Evolutionary conservation across 2,329 filamentous ascomycete species (phyloP).

Genomic region (Bipolaris sorokiniana): DNA sequence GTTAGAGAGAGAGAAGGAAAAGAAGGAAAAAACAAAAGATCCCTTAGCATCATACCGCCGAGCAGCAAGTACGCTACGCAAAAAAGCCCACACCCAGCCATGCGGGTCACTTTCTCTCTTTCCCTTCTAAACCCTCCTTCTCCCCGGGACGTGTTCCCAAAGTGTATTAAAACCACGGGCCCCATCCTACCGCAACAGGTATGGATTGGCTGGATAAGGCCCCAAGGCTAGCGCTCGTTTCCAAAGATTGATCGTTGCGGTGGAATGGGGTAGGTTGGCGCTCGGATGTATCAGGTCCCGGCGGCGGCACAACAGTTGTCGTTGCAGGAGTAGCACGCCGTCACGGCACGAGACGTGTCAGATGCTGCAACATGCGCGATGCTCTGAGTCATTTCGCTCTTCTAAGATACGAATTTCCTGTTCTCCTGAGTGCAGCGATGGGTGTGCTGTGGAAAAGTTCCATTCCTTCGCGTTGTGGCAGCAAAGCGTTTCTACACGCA

Average conservation of each 20-base stretch:
- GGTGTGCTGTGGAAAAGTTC: no score
- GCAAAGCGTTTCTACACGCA: no score
- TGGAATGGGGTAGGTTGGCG: slow-evolving; percentile 14
- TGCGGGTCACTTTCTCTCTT: background rate
- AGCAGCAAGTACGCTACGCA: slow-evolving; percentile 1
- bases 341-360: slow-evolving; percentile 31
- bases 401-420: no score
- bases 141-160: slow-evolving; percentile 6
- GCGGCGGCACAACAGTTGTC: slow-evolving; percentile 33
- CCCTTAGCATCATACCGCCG: background rate
- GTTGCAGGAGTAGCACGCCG: slow-evolving; percentile 28
- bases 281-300: slow-evolving; percentile 46
- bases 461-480: no score
- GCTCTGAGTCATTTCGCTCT: background rate
- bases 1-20: background rate
- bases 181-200: slow-evolving; percentile 12
- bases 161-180: slow-evolving; percentile 8
- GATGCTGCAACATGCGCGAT: slow-evolving; percentile 1
- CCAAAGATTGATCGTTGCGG: slow-evolving; percentile 3
- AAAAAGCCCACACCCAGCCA: background rate
- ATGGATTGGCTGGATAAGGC: slow-evolving; percentile 28
- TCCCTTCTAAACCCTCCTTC: background rate
- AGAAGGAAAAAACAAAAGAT: no score
- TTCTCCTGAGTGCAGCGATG: no score
- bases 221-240: slow-evolving; percentile 29